Evolutionary conservation across 768 basidiomycete species (phyloP), one percentile per base, ranked within the genome.

Genomic region (Termitomyces sp.): DNA sequence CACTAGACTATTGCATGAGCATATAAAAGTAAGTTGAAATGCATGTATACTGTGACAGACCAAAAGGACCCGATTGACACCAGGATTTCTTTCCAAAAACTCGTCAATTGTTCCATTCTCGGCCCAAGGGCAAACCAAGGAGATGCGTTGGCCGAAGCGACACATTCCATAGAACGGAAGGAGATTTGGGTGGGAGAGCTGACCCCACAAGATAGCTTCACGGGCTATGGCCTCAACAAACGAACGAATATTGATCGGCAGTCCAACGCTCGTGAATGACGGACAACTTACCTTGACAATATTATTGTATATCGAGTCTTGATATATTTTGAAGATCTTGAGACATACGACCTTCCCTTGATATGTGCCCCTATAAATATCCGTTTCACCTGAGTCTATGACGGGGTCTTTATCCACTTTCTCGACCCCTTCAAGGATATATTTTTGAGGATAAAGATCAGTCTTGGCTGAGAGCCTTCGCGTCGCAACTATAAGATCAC

Each of bases 81-180:
- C 9, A 2, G 62, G 57, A 22, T 47, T 29, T 2, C 45, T 22
- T 3, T 52, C 13, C 31, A 66, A 47, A 42, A 56, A 66, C 13
- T 58, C 50, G 2, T 36, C 18, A 22, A 63, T 48, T 23, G 55
- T 63, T 3, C 64, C 65, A 20, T 61, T 57, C 12, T 49, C 44
- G 40, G 58, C 59, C 60, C 60, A 66, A 5, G 64, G 64, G 11
- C 63, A 64, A 2, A 64, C 54, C 1, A 67, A 33, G 18, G 54
- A 61, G 1, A 60, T 45, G 31, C 51, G 49, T 7, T 36, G 48
- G 25, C 61, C 45, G 12, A 61, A 54, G 20, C 5, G 23, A 39
- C 61, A 74, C 15, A 70, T 47, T 1, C 73, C 72, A 57, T 68
- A 66, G 23, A 75, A 55, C 2, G 71, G 72, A 22, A 75, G 58